Evolutionary conservation across 2,329 filamentous ascomycete genomes (phyloP), one percentile per base, ranked within the genome.

Genomic region (Bipolaris gigantea): DNA sequence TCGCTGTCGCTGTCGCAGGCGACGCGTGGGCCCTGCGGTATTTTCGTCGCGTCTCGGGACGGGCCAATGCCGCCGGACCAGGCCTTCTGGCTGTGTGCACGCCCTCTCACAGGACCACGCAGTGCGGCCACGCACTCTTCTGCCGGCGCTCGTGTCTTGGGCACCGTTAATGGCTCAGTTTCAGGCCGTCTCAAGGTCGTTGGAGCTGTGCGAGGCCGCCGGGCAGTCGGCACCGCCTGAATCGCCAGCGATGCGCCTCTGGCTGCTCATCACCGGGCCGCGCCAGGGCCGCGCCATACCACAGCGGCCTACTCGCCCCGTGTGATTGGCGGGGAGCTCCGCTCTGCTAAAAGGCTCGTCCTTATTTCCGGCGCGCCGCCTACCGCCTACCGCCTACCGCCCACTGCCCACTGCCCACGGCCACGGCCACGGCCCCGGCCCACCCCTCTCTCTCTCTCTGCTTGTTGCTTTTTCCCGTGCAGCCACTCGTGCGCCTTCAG

Each of bases 291-390:
- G 13, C 3, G 27, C 27, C 27, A 13, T 30, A 16, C 47, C 35
- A 41, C 13, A 21, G 19, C 27, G 23, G 8, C 36, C 39, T 44
- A 42, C 50, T 30, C 13, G 16, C 21, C 13, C 1, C 23, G 2
- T 15, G 27, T 56, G 39, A 70, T 68, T 68, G 60, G 65, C 52
- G 55, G 58, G 60, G 63, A 60, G 50, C 55, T 56, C 56, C 47
- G 56, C 60, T 16, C 44, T 38, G 44, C 13, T n/a, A 43, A 49
- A 44, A 43, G 43, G 39, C 48, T 55, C 56, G 60, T 52, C 50
- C 53, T 64, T 56, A 60, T 61, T 60, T 63, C 59, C 59, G 59
- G 40, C 35, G 41, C 52, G 21, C 25, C 47, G 52, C 47, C 44
- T 40, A 39, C 47, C 32, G 36, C 23, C 23, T 32, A 33, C 21